A percentile compares a stretch with the other conserved stretches of the same genome.
Evolutionary conservation across 768 basidiomycete genomes (phyloP).

Genomic region (Sarcodon aspratus): DNA sequence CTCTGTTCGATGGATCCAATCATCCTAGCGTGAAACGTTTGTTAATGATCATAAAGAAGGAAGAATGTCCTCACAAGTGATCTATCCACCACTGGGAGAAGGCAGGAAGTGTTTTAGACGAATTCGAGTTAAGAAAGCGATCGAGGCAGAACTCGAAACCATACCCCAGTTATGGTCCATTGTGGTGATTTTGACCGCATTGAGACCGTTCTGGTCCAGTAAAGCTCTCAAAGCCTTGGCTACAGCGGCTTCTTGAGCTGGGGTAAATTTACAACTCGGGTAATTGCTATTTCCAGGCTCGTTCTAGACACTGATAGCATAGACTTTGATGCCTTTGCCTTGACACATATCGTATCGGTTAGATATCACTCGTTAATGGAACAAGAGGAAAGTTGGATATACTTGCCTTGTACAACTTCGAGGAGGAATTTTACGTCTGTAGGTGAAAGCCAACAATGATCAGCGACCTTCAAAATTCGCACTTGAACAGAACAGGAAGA

Average conservation of each 20-base stretch:
- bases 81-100: slow-evolving; percentile 74
- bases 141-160: too few relatives aligned
- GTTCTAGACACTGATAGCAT: slow-evolving; percentile 53
- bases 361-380: too few relatives aligned
- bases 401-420: slow-evolving; percentile 64
- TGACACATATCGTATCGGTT: too few relatives aligned
- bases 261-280: slow-evolving; percentile 47
- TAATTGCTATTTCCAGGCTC: slow-evolving; percentile 51
- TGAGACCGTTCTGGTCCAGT: slow-evolving; percentile 53
- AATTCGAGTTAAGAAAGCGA: too few relatives aligned
- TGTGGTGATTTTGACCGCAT: slow-evolving; percentile 50
- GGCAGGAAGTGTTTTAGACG: too few relatives aligned
- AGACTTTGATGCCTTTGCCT: slow-evolving; percentile 45
- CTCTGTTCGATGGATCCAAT: slow-evolving; percentile 31
- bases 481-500: slow-evolving; percentile 1
- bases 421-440: slow-evolving; percentile 64
- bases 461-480: too few relatives aligned
- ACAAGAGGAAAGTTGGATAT: too few relatives aligned
- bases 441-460: neutral
- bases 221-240: slow-evolving; percentile 42
- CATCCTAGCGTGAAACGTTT: too few relatives aligned
- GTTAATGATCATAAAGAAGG: slow-evolving; percentile 12
- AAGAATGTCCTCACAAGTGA: slow-evolving; percentile 36
- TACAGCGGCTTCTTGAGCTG: slow-evolving; percentile 45
- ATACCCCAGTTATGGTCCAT: slow-evolving; percentile 69